Percentiles rank a stretch among this genome's conserved stretches.
Evolutionary conservation across 345 rosid species (phyloP).

Genomic region (Eucalyptus tenuipes): DNA sequence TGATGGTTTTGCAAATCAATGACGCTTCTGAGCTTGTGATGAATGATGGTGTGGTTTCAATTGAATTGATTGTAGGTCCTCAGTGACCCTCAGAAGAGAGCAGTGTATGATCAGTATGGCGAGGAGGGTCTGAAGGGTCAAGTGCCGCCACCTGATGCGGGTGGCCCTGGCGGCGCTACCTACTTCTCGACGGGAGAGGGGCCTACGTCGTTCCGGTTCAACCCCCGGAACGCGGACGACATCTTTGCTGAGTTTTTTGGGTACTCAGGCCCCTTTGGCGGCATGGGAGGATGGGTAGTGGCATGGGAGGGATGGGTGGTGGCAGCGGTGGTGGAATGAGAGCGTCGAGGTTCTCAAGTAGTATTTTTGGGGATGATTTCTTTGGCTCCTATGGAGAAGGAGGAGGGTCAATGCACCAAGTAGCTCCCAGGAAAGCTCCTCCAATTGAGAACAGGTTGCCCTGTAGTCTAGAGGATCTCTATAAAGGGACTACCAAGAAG

Average conservation of each 20-base stretch:
- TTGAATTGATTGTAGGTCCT: slow-evolving; percentile 32
- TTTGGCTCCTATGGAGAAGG: slow-evolving; percentile 38
- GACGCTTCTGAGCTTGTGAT: neutral
- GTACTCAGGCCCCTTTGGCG: slow-evolving; percentile 41
- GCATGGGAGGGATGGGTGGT: slow-evolving; percentile 16
- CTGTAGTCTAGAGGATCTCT: slow-evolving; percentile 70
- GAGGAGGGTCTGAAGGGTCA: slow-evolving; percentile 84
- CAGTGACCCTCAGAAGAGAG: slow-evolving; percentile 77
- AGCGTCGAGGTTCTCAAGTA: slow-evolving; percentile 29
- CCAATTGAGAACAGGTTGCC: slow-evolving; percentile 51
- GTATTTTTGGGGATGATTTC: slow-evolving; percentile 59
- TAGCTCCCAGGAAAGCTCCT: slow-evolving; percentile 35
- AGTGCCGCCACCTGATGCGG: slow-evolving; percentile 62
- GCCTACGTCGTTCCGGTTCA: slow-evolving; percentile 43
- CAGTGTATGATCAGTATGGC: slow-evolving; percentile 72
- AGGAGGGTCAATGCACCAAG: slow-evolving; percentile 3
- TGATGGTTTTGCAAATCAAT: neutral
- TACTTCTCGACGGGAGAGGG: slow-evolving; percentile 64
- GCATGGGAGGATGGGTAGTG: slow-evolving; percentile 20
- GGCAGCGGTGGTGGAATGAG: slow-evolving; percentile 22
- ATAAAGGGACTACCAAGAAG: slow-evolving; percentile 67
- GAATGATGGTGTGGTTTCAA: neutral
- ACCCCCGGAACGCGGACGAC: slow-evolving; percentile 62
- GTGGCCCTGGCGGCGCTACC: slow-evolving; percentile 41
- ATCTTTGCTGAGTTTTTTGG: slow-evolving; percentile 75